Conservation (phyloP, 345 rosid species). For the Lenwebbia sp. region DNA sequence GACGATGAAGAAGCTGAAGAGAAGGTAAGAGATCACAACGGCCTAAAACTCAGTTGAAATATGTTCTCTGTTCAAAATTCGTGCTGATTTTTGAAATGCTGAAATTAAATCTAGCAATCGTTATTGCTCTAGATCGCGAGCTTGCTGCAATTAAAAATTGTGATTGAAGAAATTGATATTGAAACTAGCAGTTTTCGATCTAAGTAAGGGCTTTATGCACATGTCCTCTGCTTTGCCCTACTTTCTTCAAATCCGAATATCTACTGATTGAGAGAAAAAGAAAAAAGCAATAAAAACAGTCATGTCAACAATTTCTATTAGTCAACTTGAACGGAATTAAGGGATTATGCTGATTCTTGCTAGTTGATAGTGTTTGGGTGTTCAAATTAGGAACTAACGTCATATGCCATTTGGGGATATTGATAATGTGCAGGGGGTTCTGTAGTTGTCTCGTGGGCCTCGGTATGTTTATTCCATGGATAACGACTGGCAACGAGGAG, state of each 20-base stretch:
- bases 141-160: neutral
- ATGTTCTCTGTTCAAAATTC: neutral
- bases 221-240: neutral
- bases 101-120: neutral
- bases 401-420: neutral
- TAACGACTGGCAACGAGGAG: neutral
- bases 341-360: neutral
- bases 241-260: neutral
- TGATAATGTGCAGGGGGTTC: slow-evolving; percentile 1
- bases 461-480: neutral
- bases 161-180: neutral
- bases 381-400: neutral
- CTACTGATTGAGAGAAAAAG: neutral
- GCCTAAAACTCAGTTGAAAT: neutral
- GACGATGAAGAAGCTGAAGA: slow-evolving; percentile 20
- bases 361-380: neutral
- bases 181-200: neutral
- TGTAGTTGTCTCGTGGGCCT: neutral
- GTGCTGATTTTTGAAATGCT: neutral
- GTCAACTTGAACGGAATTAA: neutral
- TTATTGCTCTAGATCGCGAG: neutral
- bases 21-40: neutral
- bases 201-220: neutral
- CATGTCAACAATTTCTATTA: neutral
- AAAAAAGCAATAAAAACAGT: neutral